Evolutionary conservation across 768 basidiomycete species (phyloP).

Genomic region (Boletus rubropictus): DNA sequence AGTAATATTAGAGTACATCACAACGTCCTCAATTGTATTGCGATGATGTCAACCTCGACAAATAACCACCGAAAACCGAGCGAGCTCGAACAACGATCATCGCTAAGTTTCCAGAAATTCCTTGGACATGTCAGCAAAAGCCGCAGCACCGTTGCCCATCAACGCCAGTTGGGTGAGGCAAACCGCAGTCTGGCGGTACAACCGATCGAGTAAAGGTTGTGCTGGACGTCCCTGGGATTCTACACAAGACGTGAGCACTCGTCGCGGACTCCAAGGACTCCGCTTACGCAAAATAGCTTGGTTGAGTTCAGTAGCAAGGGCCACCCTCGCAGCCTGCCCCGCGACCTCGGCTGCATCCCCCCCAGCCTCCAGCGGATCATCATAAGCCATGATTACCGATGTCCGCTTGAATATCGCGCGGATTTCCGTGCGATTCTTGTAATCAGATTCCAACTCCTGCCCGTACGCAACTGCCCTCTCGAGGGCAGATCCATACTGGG

Average conservation of each 20-base stretch:
- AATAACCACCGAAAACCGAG: not conserved
- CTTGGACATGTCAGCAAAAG: slow-evolving; percentile 72
- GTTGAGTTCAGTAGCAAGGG: slow-evolving; percentile 73
- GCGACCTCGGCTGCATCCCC: slow-evolving; percentile 64
- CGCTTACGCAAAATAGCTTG: slow-evolving; percentile 73
- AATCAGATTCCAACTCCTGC: slow-evolving; percentile 61
- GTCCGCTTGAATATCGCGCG: slow-evolving; percentile 65
- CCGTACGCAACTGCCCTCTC: slow-evolving; percentile 70
- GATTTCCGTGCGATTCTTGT: slow-evolving; percentile 59
- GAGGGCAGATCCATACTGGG: slow-evolving; percentile 52
- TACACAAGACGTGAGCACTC: slow-evolving; percentile 26
- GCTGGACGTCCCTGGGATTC: slow-evolving; percentile 75
- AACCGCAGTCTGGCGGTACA: slow-evolving; percentile 71
- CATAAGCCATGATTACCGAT: slow-evolving; percentile 75
- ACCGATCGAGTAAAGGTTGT: slow-evolving; percentile 64
- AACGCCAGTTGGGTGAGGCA: slow-evolving; percentile 68
- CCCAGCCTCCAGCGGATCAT: slow-evolving; percentile 63
- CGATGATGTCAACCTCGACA: not conserved
- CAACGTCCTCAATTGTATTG: slow-evolving; percentile 3
- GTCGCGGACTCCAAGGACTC: not conserved
- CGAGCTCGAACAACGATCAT: not conserved
- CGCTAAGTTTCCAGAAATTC: slow-evolving; percentile 56
- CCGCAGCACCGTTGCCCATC: slow-evolving; percentile 68
- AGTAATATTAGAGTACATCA: slow-evolving; percentile 13
- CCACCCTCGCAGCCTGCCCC: slow-evolving; percentile 57